Evolutionary conservation across 768 basidiomycete species (phyloP).

Genomic region (Pleurotus pulmonarius): DNA sequence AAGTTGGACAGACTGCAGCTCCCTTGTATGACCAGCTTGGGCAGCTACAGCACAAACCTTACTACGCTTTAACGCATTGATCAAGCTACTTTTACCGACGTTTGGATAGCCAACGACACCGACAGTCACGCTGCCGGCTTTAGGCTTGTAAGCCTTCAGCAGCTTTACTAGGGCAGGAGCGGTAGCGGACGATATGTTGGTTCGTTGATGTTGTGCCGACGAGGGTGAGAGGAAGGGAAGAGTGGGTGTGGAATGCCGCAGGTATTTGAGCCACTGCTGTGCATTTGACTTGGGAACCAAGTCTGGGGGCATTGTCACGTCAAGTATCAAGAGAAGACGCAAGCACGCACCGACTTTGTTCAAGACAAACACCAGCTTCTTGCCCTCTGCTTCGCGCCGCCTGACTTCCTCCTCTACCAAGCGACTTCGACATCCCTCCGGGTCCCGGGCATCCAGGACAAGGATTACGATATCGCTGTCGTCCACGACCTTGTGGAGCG

Average conservation of each 20-base stretch:
- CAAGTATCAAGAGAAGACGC: neutral
- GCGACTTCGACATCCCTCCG: conserved; percentile 87
- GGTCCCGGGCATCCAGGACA: conserved; percentile 92
- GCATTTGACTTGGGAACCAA: conserved; percentile 87
- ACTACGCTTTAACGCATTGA: conserved; percentile 86
- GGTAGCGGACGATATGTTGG: conserved; percentile 75
- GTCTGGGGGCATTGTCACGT: conserved; percentile 41
- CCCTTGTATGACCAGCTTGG: conserved; percentile 91
- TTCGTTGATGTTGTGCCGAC: conserved; percentile 72
- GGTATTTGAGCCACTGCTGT: conserved; percentile 83
- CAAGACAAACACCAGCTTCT: conserved; percentile 90
- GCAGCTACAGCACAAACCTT: conserved; percentile 93
- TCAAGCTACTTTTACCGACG: conserved; percentile 92
- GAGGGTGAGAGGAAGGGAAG: conserved; percentile 85
- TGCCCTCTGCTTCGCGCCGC: conserved; percentile 80
- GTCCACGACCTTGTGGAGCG: conserved; percentile 90
- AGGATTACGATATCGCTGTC: conserved; percentile 88
- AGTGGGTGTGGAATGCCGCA: conserved; percentile 91
- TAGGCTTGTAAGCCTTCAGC: conserved; percentile 79
- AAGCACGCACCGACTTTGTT: conserved; percentile 85
- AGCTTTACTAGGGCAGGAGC: conserved; percentile 76
- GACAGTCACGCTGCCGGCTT: conserved; percentile 72
- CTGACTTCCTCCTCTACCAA: conserved; percentile 94
- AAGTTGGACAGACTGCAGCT: conserved; percentile 85
- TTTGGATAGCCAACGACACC: conserved; percentile 97